phyloP scores from a whole-genome alignment of 2,329 filamentous ascomycete genomes.

The Gliomastix tumulicola region DNA sequence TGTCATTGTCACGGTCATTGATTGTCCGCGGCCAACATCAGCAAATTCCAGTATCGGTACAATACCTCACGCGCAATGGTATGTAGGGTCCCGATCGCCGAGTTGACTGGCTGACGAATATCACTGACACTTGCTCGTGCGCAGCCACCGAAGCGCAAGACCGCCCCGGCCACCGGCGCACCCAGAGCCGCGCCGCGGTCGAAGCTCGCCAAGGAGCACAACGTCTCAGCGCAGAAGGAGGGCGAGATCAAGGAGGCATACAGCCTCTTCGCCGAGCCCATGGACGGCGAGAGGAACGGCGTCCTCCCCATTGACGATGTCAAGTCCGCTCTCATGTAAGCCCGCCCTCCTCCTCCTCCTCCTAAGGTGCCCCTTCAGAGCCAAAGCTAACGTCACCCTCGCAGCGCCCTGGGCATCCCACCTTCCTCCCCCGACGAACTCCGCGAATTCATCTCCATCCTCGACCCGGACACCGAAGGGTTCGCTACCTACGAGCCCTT shows the following conservation, averaged over 20 bases:
- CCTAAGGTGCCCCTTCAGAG: not conserved
- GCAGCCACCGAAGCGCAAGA: slow-evolving; percentile 5
- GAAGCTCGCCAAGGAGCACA: slow-evolving; percentile 87
- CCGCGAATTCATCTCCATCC: slow-evolving; percentile 66
- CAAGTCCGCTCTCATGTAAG: slow-evolving; percentile 66
- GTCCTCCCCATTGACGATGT: slow-evolving; percentile 63
- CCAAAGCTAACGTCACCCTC: not conserved
- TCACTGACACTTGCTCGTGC: too few relatives aligned
- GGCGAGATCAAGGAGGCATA: slow-evolving; percentile 89
- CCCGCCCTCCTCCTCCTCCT: not conserved
- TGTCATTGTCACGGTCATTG: too few relatives aligned
- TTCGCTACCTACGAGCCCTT: slow-evolving; percentile 76
- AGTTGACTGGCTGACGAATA: too few relatives aligned
- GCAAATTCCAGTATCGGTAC: too few relatives aligned
- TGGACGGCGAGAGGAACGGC: slow-evolving; percentile 65
- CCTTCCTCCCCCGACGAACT: slow-evolving; percentile 61
- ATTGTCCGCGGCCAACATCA: too few relatives aligned
- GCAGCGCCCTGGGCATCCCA: slow-evolving; percentile 73
- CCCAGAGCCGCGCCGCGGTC: slow-evolving; percentile 50
- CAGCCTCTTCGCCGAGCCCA: slow-evolving; percentile 67
- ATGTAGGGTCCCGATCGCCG: too few relatives aligned
- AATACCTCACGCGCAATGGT: too few relatives aligned
- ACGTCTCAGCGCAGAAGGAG: slow-evolving; percentile 78
- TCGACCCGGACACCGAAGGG: slow-evolving; percentile 78
- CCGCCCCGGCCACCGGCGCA: slow-evolving; percentile 16